Evolutionary conservation across 306 rosid species (phyloP), one percentile per base, ranked within the genome.

Genomic region (Luffa aegyptiaca): DNA sequence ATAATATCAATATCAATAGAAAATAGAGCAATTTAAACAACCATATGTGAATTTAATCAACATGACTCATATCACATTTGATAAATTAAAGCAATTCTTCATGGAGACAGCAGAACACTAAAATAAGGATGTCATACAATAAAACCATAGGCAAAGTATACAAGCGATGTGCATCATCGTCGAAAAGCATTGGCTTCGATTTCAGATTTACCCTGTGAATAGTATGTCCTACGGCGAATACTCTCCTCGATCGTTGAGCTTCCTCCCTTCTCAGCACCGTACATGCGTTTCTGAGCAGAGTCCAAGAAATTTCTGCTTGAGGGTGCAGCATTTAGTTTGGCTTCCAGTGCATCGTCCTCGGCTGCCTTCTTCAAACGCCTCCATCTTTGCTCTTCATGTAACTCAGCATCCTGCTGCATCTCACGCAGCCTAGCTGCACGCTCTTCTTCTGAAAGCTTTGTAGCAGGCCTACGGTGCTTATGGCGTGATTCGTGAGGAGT

Each of bases 341-440:
- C 87, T 88, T 95, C 97, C 70, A 2, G 79, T 20, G 88, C 88
- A 83, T 93, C 99, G 14, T 85, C 86, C 77, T 91, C 99, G 18
- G 87, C 97, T 9, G 97, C 99, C 81, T 85, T 93, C 90, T 88
- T 91, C 86, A 95, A 84, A 11, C 97, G 97, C 82, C 86, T 95
- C 97, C 97, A 91, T 83, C 99, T 87, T 80, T 90, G 96, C 83
- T 92, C 97, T 85, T 95, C 97, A 82, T 95, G 97, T 83, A 93
- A 58, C 86, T 95, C 97, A 0, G 99, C 99, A 81, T 96, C 93
- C 83, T 88, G 83, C 85, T 95, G 96, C 99, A 95, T 91, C 87
- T 95, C 94, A 77, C 42, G 85, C 37, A 95, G 90, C 85, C 93
- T 87, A 74, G 93, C 90, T 72, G 96, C 97, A 73, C 96, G 92